Evolutionary conservation across 345 rosid genomes (phyloP).

Genomic region (Mallotus nudiflorus): DNA sequence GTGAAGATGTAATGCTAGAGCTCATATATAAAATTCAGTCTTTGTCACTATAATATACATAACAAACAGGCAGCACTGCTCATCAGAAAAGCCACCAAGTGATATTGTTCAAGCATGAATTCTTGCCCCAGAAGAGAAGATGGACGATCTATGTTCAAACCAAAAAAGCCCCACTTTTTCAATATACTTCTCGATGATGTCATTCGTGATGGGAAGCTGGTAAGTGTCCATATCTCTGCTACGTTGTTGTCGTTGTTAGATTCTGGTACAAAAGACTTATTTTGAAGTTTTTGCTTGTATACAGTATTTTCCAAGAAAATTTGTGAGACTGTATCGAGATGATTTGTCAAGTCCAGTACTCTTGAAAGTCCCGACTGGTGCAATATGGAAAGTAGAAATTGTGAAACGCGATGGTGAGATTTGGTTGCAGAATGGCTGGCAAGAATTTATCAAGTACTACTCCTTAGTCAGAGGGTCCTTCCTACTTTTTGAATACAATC

Average conservation of each 20-base stretch:
- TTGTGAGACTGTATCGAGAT: neutral
- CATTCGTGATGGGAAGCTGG: constrained; percentile 17
- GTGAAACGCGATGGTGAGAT: constrained; percentile 10
- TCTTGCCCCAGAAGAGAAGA: neutral
- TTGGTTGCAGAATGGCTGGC: constrained; percentile 39
- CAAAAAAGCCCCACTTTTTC: constrained; percentile 7
- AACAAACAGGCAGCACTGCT: too few species aligned
- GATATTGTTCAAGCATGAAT: neutral
- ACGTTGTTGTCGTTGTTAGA: neutral
- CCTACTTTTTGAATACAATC: constrained; percentile 22
- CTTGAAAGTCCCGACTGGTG: constrained; percentile 16
- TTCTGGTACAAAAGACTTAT: neutral
- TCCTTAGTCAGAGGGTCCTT: constrained; percentile 24
- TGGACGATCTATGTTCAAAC: neutral
- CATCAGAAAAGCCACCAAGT: too few species aligned
- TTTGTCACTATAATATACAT: too few species aligned
- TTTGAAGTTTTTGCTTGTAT: too few species aligned
- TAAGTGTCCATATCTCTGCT: constrained; percentile 1
- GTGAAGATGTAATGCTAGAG: too few species aligned
- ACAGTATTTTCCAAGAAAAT: neutral
- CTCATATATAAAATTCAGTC: too few species aligned
- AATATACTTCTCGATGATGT: constrained; percentile 1
- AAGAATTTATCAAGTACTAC: constrained; percentile 19
- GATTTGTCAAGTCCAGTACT: neutral
- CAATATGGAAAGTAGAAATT: constrained; percentile 5